Conservation (phyloP, 2,329 filamentous ascomycete genomes). For the Neopestalotiopsis sp. region DNA sequence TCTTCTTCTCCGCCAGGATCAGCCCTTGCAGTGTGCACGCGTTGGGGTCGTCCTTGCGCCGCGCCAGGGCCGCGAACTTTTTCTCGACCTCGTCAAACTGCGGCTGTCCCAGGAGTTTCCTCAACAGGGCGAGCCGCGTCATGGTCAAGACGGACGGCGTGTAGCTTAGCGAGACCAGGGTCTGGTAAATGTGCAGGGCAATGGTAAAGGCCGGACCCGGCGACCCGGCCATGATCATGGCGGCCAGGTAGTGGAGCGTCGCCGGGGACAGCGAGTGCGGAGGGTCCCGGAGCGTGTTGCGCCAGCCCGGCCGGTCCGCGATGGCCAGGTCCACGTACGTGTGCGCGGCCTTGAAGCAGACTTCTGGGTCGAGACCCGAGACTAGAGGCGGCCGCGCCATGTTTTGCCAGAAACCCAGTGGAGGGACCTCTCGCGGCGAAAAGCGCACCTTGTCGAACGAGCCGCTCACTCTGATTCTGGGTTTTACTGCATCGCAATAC, state of each 20-base stretch:
- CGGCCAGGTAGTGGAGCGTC: conserved; percentile 39
- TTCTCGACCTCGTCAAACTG: conserved; percentile 25
- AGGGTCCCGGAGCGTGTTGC: conserved; percentile 24
- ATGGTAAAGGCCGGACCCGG: conserved; percentile 24
- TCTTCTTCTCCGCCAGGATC: conserved; percentile 24
- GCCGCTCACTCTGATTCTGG: not conserved
- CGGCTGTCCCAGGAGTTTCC: conserved; percentile 20
- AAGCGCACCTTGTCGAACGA: conserved; percentile 27
- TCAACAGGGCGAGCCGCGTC: conserved; percentile 27
- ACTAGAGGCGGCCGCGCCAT: conserved; percentile 1
- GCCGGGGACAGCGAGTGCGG: conserved; percentile 25
- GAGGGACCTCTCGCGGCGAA: conserved; percentile 32
- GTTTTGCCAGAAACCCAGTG: conserved; percentile 31
- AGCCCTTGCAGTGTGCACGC: conserved; percentile 42
- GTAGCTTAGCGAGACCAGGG: conserved; percentile 38
- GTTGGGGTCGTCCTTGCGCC: conserved; percentile 29
- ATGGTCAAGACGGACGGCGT: conserved; percentile 41
- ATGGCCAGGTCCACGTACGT: not conserved
- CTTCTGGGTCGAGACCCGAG: not conserved
- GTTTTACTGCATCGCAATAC: not conserved
- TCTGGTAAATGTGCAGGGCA: conserved; percentile 40
- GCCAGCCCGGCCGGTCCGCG: not conserved
- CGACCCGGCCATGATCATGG: conserved; percentile 28
- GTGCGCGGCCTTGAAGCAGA: conserved; percentile 12
- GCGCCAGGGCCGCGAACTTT: conserved; percentile 25